These are phyloP conservation scores for Schizothecium vesticola DNA, from an alignment of 495 filamentous ascomycete species.

Conservation along the genomic window DNA sequence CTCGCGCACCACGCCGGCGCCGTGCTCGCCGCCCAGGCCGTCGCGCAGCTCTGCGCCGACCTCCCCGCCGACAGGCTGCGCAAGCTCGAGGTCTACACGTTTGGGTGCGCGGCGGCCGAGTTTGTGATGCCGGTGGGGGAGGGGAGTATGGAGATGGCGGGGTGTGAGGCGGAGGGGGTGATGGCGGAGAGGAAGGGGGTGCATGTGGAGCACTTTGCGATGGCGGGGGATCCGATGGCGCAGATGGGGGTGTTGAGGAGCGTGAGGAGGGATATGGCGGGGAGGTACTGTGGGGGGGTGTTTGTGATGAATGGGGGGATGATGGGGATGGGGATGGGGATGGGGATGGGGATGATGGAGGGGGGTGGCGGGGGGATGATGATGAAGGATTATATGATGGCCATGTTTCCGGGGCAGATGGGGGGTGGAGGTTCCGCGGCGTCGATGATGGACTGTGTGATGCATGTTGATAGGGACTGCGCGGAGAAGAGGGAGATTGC, in stretches of 20 bases:
- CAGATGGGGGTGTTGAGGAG: slow-evolving; percentile 31
- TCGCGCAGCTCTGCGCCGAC: slow-evolving; percentile 35
- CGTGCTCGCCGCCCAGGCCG: slow-evolving; percentile 28
- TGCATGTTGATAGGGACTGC: slow-evolving; percentile 32
- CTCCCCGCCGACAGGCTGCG: slow-evolving; percentile 29
- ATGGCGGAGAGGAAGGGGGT: slow-evolving; percentile 8
- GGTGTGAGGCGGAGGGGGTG: slow-evolving; percentile 3
- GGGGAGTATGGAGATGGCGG: slow-evolving; percentile 10
- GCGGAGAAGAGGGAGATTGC: slow-evolving; percentile 39
- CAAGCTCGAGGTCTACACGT: slow-evolving; percentile 43
- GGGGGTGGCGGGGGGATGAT: slow-evolving; percentile 6
- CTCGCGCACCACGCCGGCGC: slow-evolving; percentile 34
- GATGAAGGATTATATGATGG: slow-evolving; percentile 27
- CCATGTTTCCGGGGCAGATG: slow-evolving; percentile 27
- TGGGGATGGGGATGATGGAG: background rate
- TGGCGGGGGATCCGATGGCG: slow-evolving; percentile 32
- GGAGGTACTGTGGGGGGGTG: slow-evolving; percentile 32
- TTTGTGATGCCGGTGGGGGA: slow-evolving; percentile 32
- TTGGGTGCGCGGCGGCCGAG: slow-evolving; percentile 37
- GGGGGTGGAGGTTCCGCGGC: background rate
- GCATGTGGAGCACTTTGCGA: slow-evolving; percentile 37
- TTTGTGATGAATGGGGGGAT: slow-evolving; percentile 27
- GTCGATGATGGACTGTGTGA: slow-evolving; percentile 19
- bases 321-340: background rate
- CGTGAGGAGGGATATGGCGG: slow-evolving; percentile 30